Evolutionary conservation across 2,329 filamentous ascomycete genomes (phyloP).

Genomic region (Pseudogymnoascus sp.): DNA sequence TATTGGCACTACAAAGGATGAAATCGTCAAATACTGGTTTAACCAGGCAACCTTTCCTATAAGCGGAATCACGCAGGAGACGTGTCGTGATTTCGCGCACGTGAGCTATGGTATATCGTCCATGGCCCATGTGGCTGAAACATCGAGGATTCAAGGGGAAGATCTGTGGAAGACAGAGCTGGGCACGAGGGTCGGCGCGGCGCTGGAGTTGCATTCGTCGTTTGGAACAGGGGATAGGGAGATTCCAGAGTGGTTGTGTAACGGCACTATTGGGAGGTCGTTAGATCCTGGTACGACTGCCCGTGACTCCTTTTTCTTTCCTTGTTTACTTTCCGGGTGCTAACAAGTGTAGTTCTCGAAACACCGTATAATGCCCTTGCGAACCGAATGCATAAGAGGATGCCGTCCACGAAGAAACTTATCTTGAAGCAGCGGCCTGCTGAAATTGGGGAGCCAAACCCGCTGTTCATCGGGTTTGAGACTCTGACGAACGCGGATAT

Average conservation of each 20-base stretch:
- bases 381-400: slow-evolving; percentile 17
- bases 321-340: neutral
- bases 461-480: slow-evolving; percentile 15
- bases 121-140: slow-evolving; percentile 27
- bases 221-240: slow-evolving; percentile 2
- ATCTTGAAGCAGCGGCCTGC: slow-evolving; percentile 19
- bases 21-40: slow-evolving; percentile 16
- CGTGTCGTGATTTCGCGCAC: slow-evolving; percentile 27
- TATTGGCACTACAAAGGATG: neutral
- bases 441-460: slow-evolving; percentile 13
- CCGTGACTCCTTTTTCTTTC: neutral
- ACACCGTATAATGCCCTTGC: slow-evolving; percentile 25
- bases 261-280: slow-evolving; percentile 15
- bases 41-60: slow-evolving; percentile 12
- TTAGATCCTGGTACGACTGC: slow-evolving; percentile 11
- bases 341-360: slow-evolving; percentile 19
- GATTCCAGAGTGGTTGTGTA: slow-evolving; percentile 21
- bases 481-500: slow-evolving; percentile 13
- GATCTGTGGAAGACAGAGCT: slow-evolving; percentile 22
- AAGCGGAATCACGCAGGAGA: slow-evolving; percentile 25
- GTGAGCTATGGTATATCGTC: slow-evolving; percentile 24
- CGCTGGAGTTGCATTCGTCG: slow-evolving; percentile 12
- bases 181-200: slow-evolving; percentile 21
- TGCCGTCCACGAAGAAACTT: slow-evolving; percentile 22
- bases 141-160: slow-evolving; percentile 24